A percentile compares a stretch with the other conserved stretches of the same genome.
phyloP scores from a whole-genome alignment of 192 early-diverging fungal species.

The Coemansia sp. region DNA sequence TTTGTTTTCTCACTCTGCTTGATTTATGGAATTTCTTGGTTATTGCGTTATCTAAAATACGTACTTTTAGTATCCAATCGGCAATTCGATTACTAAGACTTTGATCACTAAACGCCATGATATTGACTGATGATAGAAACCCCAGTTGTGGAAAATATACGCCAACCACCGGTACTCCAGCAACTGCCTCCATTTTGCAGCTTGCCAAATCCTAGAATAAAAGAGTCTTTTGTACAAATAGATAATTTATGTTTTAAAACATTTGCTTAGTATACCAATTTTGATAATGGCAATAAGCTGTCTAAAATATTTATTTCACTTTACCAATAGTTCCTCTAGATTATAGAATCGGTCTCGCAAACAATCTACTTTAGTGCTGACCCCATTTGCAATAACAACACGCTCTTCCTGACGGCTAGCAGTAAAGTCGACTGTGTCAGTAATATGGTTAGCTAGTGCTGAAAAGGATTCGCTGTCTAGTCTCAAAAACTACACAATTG shows the following conservation, averaged over 20 bases:
- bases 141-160: slow-evolving; percentile 54
- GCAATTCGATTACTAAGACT: background rate
- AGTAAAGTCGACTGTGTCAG: slow-evolving; percentile 35
- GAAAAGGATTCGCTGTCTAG: slow-evolving; percentile 27
- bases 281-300: too few relatives aligned
- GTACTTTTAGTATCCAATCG: slow-evolving; percentile 34
- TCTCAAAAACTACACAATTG: slow-evolving; percentile 19
- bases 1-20: too few relatives aligned
- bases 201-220: slow-evolving; percentile 28
- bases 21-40: too few relatives aligned
- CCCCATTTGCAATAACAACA: slow-evolving; percentile 23
- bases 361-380: slow-evolving; percentile 33
- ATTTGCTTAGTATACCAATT: background rate
- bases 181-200: slow-evolving; percentile 29
- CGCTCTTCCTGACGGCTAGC: slow-evolving; percentile 25
- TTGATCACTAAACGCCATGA: slow-evolving; percentile 2
- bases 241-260: background rate
- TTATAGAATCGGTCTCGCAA: slow-evolving; percentile 26
- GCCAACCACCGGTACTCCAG: slow-evolving; percentile 31
- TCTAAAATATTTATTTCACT: background rate
- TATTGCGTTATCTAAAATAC: background rate
- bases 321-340: slow-evolving; percentile 33
- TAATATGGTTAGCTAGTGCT: slow-evolving; percentile 27
- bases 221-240: background rate
- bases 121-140: slow-evolving; percentile 45